Conservation (phyloP, 257 asterid species). For the Primulina huaijiensis region DNA sequence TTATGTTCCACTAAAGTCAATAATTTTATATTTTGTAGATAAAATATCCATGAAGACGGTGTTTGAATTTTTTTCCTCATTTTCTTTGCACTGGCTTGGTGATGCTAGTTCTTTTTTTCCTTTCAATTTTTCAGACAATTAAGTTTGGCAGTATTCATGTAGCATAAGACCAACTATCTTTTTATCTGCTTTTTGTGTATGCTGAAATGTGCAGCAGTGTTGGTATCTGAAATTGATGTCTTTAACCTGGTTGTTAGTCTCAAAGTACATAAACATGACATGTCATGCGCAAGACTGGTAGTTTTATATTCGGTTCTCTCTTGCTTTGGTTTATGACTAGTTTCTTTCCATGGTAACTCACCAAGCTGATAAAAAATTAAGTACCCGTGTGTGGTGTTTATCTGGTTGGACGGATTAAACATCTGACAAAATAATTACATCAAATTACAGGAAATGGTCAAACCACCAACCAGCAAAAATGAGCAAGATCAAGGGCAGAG, state of each 20-base stretch:
- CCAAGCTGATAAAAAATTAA: not conserved
- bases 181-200: not conserved
- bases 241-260: slow-evolving; percentile 16
- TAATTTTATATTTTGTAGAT: no score
- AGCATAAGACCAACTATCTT: not conserved
- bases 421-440: slow-evolving; percentile 20
- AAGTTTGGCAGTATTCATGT: not conserved
- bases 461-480: slow-evolving; percentile 33
- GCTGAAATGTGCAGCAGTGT: not conserved
- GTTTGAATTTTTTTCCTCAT: not conserved
- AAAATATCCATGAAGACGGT: not conserved
- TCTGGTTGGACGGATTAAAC: slow-evolving; percentile 17
- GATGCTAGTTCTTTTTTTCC: not conserved
- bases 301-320: slow-evolving; percentile 6
- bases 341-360: slow-evolving; percentile 4
- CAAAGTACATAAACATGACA: slow-evolving; percentile 2
- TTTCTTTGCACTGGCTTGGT: not conserved
- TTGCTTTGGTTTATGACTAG: slow-evolving; percentile 14
- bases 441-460: slow-evolving; percentile 70
- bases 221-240: slow-evolving; percentile 9
- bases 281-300: slow-evolving; percentile 6
- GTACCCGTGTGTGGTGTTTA: slow-evolving; percentile 4
- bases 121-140: not conserved
- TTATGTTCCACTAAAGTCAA: not conserved
- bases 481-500: slow-evolving; percentile 47